A percentile compares a stretch with the other conserved stretches of the same genome.
Conservation (phyloP, 495 filamentous ascomycete genomes). For the Aspergillus diversus region DNA sequence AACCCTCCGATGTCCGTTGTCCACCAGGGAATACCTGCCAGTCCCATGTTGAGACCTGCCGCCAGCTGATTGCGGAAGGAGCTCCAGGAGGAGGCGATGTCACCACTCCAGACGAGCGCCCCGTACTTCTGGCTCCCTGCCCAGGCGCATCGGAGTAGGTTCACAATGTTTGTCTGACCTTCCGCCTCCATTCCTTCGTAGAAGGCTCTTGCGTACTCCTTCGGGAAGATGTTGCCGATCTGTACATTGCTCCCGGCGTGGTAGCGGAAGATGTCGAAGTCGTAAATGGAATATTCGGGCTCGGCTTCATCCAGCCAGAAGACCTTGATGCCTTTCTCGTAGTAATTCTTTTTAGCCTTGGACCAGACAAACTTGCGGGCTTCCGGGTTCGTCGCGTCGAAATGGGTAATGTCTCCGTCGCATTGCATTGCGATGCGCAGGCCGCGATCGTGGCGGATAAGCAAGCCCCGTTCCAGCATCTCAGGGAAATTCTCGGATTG, state of each 20-base stretch:
- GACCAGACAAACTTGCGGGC: slow-evolving; percentile 57
- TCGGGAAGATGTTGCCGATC: slow-evolving; percentile 60
- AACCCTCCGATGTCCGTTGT: slow-evolving; percentile 65
- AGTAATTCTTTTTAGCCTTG: slow-evolving; percentile 58
- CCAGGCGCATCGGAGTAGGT: slow-evolving; percentile 62
- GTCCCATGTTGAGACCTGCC: slow-evolving; percentile 61
- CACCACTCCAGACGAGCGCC: slow-evolving; percentile 62
- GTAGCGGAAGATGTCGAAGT: slow-evolving; percentile 64
- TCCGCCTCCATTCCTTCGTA: slow-evolving; percentile 56
- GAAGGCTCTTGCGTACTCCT: slow-evolving; percentile 57
- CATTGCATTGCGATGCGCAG: slow-evolving; percentile 55
- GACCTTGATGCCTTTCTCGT: slow-evolving; percentile 56
- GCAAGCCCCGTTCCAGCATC: slow-evolving; percentile 56
- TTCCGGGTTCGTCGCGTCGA: slow-evolving; percentile 58
- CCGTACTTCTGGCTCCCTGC: slow-evolving; percentile 62
- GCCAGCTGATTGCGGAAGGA: slow-evolving; percentile 59
- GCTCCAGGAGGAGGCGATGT: slow-evolving; percentile 59
- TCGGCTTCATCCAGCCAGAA: slow-evolving; percentile 68
- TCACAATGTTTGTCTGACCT: slow-evolving; percentile 56
- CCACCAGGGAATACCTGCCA: slow-evolving; percentile 62
- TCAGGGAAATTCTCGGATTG: slow-evolving; percentile 54
- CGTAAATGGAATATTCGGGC: slow-evolving; percentile 61
- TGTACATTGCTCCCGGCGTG: slow-evolving; percentile 53
- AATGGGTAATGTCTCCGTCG: slow-evolving; percentile 57
- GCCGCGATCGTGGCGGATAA: slow-evolving; percentile 59